Percentiles rank a stretch among this genome's conserved stretches.
phyloP scores from a whole-genome alignment of 2,329 filamentous ascomycete genomes.

The Aureobasidium lini region DNA sequence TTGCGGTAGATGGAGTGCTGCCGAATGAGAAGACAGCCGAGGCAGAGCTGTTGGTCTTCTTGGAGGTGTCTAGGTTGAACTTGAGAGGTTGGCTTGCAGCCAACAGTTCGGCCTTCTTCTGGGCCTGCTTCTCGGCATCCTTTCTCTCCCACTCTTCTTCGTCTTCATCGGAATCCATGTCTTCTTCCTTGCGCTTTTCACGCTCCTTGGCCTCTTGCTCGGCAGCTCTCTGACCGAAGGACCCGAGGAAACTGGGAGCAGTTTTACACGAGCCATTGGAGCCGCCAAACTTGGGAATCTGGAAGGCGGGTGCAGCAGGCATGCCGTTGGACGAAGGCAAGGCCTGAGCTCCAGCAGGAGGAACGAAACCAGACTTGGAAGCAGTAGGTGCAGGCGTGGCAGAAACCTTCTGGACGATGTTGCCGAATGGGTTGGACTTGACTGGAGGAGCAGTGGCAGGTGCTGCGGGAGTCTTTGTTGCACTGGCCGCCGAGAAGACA shows the following conservation, averaged over 20 bases:
- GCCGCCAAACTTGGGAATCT: background rate
- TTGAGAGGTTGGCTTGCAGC: slow-evolving; percentile 28
- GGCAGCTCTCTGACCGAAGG: slow-evolving; percentile 35
- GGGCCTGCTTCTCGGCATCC: slow-evolving; percentile 38
- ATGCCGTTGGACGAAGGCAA: background rate
- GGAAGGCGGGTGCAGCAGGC: background rate
- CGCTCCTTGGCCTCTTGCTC: slow-evolving; percentile 37
- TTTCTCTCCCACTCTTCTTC: slow-evolving; percentile 43
- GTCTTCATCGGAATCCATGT: slow-evolving; percentile 46
- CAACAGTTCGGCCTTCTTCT: slow-evolving; percentile 37
- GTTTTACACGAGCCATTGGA: background rate
- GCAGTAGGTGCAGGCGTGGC: background rate
- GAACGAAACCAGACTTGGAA: background rate
- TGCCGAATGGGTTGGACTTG: slow-evolving; percentile 16
- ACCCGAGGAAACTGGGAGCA: slow-evolving; percentile 31
- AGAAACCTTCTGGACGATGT: slow-evolving; percentile 8
- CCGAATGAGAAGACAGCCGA: slow-evolving; percentile 18
- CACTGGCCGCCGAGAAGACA: background rate
- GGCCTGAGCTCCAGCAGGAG: background rate
- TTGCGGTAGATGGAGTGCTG: slow-evolving; percentile 12
- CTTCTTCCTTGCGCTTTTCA: slow-evolving; percentile 42
- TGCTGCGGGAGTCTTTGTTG: slow-evolving; percentile 5
- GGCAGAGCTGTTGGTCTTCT: slow-evolving; percentile 19
- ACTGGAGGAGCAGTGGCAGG: slow-evolving; percentile 1
- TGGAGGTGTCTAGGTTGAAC: slow-evolving; percentile 20